These are phyloP conservation scores for Yamadazyma siamensis DNA, from an alignment of 1,139 yeast species.

Conservation along the genomic window DNA sequence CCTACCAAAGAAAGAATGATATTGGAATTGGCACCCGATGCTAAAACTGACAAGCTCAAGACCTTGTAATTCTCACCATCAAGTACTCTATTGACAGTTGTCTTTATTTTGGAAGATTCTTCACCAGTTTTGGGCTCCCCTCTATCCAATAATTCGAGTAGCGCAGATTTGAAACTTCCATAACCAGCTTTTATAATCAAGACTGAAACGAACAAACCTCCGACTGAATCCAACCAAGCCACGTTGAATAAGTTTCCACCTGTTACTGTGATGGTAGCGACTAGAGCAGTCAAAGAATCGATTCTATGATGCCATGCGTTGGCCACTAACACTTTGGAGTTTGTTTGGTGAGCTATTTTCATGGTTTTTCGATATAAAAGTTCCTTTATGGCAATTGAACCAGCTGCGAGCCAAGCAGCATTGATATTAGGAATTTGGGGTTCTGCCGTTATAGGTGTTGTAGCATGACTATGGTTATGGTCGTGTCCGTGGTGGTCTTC, in stretches of 20 bases:
- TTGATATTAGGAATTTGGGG: constrained; percentile 62
- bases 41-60: constrained; percentile 51
- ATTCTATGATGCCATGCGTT: constrained; percentile 99
- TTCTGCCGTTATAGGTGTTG: constrained; percentile 4
- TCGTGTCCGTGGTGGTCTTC: constrained; percentile 20
- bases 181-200: constrained; percentile 84
- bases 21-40: constrained; percentile 69
- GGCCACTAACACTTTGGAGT: constrained; percentile 88
- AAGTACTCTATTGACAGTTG: constrained; percentile 21
- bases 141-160: constrained; percentile 71
- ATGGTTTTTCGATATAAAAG: constrained; percentile 80
- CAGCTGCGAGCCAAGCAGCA: constrained; percentile 96
- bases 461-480: constrained; percentile 2
- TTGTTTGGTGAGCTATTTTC: constrained; percentile 69
- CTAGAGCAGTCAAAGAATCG: constrained; percentile 89
- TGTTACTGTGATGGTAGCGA: constrained; percentile 84
- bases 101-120: constrained; percentile 24
- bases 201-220: constrained; percentile 81
- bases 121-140: constrained; percentile 35
- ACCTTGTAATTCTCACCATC: constrained; percentile 26
- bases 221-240: constrained; percentile 86
- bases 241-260: constrained; percentile 77
- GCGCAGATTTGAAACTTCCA: constrained; percentile 65
- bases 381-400: constrained; percentile 81
- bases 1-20: constrained; percentile 23